Base-by-base conservation (phyloP, 2,329 filamentous ascomycete genomes). In the Colletotrichum chrysophilum region DNA sequence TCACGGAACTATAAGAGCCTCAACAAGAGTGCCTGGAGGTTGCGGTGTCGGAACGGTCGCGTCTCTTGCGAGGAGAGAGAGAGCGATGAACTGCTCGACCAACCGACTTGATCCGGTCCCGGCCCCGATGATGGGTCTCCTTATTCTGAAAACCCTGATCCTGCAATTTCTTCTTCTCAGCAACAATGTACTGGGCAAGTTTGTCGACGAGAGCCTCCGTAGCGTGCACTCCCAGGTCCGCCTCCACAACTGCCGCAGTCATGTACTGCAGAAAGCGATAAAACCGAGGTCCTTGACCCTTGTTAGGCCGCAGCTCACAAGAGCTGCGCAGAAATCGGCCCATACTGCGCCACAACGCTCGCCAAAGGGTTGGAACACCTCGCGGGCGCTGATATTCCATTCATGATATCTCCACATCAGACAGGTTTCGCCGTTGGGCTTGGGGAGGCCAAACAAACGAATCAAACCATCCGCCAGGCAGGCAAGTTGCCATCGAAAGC, bases 1-100 rank as follows among this genome's bases (percentile, higher is more conserved):
- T 21, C 0, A 0, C 18, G 3, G 43, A 21, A 48, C 9, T 13
- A 0, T 0, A 48, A 2, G 43, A 48, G 1, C 43, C n/a, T 48
- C n/a, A 6, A 7, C 9, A 7, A 13, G n/a, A 48, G 43, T 13
- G 43, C 9, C 43, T 0, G 0, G 43, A 21, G 1, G n/a, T 48
- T 13, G 43, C 43, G 9, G 43, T 48, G 43, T 48, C 2, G 43
- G 43, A 48, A 48, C 43, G 10, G 0, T 48, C 2, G 43, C 43
- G 43, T 0, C n/a, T 21, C n/a, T 48, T 13, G 10, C 2, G 43
- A 48, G 43, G 43, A 1, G 43, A 13, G 9, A 48, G 43, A 7
- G 43, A 48, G 10, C 43, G 43, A 48, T 7, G 43, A 10, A 48
- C 43, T 21, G 43, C n/a, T 0, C 43, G 43, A 48, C 18, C 43